Conservation (phyloP, 306 rosid species). For the Lathyrus oleraceus region DNA sequence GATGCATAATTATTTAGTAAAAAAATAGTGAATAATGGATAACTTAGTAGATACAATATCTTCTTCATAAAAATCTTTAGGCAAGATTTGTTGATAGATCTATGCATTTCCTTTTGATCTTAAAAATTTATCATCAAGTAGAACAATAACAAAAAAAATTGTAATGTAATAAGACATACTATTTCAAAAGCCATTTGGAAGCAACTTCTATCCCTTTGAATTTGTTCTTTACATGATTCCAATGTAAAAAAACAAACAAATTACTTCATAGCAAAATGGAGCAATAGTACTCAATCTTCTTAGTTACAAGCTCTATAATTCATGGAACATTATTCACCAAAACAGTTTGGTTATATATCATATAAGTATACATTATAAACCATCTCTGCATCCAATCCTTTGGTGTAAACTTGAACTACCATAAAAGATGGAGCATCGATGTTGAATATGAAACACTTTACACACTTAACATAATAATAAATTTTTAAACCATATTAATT, state of each 20-base stretch:
- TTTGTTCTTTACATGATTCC: slow-evolving; percentile 40
- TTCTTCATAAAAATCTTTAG: not conserved
- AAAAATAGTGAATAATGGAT: too few species aligned
- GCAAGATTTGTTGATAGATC: not conserved
- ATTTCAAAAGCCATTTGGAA: not conserved
- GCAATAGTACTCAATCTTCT: slow-evolving; percentile 28
- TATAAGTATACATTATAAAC: slow-evolving; percentile 32
- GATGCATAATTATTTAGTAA: too few species aligned
- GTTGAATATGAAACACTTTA: slow-evolving; percentile 20
- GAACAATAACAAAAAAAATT: not conserved
- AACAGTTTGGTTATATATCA: slow-evolving; percentile 42
- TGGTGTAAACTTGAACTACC: slow-evolving; percentile 31
- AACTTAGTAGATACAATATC: too few species aligned
- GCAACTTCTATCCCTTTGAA: slow-evolving; percentile 28
- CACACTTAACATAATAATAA: slow-evolving; percentile 19
- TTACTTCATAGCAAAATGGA: slow-evolving; percentile 17
- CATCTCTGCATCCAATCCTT: slow-evolving; percentile 38
- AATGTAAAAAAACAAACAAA: slow-evolving; percentile 14
- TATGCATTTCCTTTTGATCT: not conserved
- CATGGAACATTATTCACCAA: slow-evolving; percentile 37
- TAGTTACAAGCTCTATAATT: slow-evolving; percentile 40
- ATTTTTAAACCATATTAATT: slow-evolving; percentile 38
- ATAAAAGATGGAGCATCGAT: slow-evolving; percentile 9
- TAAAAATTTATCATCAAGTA: not conserved
- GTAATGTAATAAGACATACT: not conserved